phyloP scores from a whole-genome alignment of 1,284 basidiomycete genomes.

The Cutaneotrichosporon cutaneum region DNA sequence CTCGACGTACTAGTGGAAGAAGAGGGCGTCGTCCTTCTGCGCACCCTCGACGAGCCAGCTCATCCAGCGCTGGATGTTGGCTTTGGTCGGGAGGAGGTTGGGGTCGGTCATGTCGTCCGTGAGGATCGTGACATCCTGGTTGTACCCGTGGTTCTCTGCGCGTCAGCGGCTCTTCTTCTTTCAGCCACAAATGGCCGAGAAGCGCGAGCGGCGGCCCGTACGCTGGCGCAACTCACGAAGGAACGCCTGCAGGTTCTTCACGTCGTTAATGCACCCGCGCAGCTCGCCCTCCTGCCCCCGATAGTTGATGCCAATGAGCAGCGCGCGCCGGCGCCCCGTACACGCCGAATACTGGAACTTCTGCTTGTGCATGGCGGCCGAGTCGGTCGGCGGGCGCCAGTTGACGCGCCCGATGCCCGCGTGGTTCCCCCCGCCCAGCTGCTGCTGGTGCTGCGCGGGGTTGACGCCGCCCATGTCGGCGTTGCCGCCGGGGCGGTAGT shows the following conservation, averaged over 20 bases:
- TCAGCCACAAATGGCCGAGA: too few species aligned
- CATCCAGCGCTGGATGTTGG: slow-evolving; percentile 85
- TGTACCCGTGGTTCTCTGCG: slow-evolving; percentile 64
- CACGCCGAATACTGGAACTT: slow-evolving; percentile 84
- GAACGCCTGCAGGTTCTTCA: slow-evolving; percentile 70
- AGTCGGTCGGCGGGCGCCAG: not conserved
- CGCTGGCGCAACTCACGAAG: slow-evolving; percentile 53
- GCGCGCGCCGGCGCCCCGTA: slow-evolving; percentile 22
- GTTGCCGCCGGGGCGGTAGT: not conserved
- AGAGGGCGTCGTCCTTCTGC: slow-evolving; percentile 77
- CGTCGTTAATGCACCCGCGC: slow-evolving; percentile 85
- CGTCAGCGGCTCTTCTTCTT: not conserved
- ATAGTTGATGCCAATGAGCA: slow-evolving; percentile 65
- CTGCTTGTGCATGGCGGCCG: slow-evolving; percentile 33
- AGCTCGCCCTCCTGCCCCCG: slow-evolving; percentile 63
- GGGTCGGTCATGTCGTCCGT: slow-evolving; percentile 71
- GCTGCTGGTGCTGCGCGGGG: not conserved
- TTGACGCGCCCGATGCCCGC: not conserved
- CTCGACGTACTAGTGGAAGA: slow-evolving; percentile 68
- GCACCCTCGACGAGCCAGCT: slow-evolving; percentile 81
- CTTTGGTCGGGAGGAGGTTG: slow-evolving; percentile 67
- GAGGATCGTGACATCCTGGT: slow-evolving; percentile 82
- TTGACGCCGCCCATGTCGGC: not conserved
- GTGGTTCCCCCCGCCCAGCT: not conserved
- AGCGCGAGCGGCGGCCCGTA: too few species aligned